Percentiles rank a stretch among this genome's conserved stretches.
Evolutionary conservation across 768 basidiomycete species (phyloP).

Genomic region (Tylopilus subfusipes): DNA sequence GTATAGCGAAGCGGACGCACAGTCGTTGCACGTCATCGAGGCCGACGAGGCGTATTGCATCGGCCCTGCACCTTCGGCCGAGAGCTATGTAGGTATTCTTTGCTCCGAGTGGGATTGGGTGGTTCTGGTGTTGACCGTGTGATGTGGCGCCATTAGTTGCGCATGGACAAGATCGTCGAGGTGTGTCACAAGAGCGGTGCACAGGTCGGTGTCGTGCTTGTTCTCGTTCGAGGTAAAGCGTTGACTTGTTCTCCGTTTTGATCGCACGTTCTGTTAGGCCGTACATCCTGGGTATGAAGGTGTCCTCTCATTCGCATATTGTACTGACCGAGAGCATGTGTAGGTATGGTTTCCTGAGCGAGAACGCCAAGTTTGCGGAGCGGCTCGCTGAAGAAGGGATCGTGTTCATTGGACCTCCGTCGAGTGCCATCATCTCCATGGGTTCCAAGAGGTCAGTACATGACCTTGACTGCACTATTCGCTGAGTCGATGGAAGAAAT

Average conservation of each 20-base stretch:
- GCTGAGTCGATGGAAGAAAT: not conserved
- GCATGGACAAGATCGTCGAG: conserved; percentile 85
- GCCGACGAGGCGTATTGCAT: conserved; percentile 92
- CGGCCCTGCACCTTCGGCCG: conserved; percentile 82
- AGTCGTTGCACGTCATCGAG: conserved; percentile 78
- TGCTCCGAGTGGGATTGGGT: not conserved
- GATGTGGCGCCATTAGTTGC: conserved; percentile 46
- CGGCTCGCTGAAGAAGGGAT: conserved; percentile 73
- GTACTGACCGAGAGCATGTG: not conserved
- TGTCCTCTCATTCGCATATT: not conserved
- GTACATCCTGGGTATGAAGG: conserved; percentile 80
- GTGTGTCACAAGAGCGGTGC: conserved; percentile 79
- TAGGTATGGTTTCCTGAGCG: conserved; percentile 88
- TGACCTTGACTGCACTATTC: not conserved
- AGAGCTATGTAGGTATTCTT: conserved; percentile 73
- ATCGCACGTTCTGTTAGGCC: conserved; percentile 49
- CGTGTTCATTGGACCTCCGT: conserved; percentile 88
- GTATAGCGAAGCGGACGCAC: conserved; percentile 81
- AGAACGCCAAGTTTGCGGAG: conserved; percentile 82
- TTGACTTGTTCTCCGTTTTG: not conserved
- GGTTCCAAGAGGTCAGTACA: conserved; percentile 80
- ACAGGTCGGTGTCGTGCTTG: conserved; percentile 49
- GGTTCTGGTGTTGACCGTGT: not conserved
- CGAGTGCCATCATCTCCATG: conserved; percentile 87
- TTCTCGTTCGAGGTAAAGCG: not conserved